Evolutionary conservation across 2,329 filamentous ascomycete genomes (phyloP).

Genomic region (Cercospora sp.): DNA sequence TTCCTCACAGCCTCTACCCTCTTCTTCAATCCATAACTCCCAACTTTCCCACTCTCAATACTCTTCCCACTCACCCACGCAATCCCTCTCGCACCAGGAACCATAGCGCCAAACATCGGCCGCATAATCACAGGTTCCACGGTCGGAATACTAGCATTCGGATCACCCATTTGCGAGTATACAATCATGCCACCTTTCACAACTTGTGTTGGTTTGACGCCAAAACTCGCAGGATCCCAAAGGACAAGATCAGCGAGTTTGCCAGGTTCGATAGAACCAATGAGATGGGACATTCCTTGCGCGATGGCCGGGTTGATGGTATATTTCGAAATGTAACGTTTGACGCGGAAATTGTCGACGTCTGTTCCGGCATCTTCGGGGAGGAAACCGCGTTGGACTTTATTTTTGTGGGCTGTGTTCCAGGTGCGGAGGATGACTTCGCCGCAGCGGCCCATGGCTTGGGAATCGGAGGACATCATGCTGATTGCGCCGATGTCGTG

Average conservation of each 20-base stretch:
- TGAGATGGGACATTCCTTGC: conserved; percentile 83
- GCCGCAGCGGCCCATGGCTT: conserved; percentile 95
- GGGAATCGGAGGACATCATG: conserved; percentile 95
- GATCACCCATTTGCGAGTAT: conserved; percentile 72
- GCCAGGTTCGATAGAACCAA: conserved; percentile 84
- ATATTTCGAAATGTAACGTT: conserved; percentile 92
- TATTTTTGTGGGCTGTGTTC: conserved; percentile 98
- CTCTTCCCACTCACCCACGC: conserved; percentile 80
- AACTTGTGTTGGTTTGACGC: conserved; percentile 77
- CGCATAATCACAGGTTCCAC: conserved; percentile 81
- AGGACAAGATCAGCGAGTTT: conserved; percentile 88
- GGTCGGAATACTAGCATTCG: conserved; percentile 71
- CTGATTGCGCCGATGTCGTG: conserved; percentile 93
- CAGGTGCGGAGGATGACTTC: conserved; percentile 91
- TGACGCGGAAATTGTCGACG: conserved; percentile 89
- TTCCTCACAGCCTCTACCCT: conserved; percentile 76
- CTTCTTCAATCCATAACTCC: conserved; percentile 74
- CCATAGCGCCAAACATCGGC: conserved; percentile 78
- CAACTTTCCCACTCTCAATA: conserved; percentile 65
- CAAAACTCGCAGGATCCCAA: conserved; percentile 84
- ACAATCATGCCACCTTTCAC: conserved; percentile 87
- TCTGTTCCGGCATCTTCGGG: conserved; percentile 75
- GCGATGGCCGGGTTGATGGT: conserved; percentile 91
- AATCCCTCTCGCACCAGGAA: conserved; percentile 59
- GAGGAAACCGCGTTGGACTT: conserved; percentile 74